Conservation (phyloP, 352 stramenopile genomes). For the Pythium phragmitis region DNA sequence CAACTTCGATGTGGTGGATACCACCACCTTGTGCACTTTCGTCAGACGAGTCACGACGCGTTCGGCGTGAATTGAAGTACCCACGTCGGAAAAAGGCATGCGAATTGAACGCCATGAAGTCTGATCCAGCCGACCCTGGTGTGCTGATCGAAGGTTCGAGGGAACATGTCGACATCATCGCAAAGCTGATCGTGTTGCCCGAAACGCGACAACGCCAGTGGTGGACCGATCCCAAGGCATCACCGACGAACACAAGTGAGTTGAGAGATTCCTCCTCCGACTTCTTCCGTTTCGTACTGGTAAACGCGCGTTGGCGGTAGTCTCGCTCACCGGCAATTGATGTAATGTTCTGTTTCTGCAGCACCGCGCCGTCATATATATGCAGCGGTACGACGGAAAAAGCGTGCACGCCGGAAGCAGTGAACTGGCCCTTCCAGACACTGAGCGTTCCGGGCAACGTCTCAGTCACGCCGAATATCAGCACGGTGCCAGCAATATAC, state of each 20-base stretch:
- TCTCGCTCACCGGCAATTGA: conserved; percentile 76
- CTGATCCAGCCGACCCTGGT: background rate
- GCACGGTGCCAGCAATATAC: conserved; percentile 62
- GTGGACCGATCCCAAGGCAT: conserved; percentile 52
- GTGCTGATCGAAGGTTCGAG: conserved; percentile 27
- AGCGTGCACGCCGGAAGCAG: conserved; percentile 25
- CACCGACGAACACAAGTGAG: conserved; percentile 75
- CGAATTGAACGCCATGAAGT: conserved; percentile 17
- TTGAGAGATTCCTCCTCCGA: conserved; percentile 38
- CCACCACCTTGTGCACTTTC: conserved; percentile 16
- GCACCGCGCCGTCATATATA: conserved; percentile 46
- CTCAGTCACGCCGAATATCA: conserved; percentile 63
- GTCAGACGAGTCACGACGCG: conserved; percentile 1
- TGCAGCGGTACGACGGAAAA: conserved; percentile 54
- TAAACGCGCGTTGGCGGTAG: conserved; percentile 80
- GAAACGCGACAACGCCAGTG: conserved; percentile 76
- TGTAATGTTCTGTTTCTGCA: conserved; percentile 62
- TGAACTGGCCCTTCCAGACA: conserved; percentile 63
- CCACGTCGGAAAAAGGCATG: conserved; percentile 37
- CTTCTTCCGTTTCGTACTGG: conserved; percentile 34
- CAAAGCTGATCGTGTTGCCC: conserved; percentile 54
- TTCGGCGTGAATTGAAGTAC: conserved; percentile 22
- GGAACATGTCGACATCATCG: conserved; percentile 54
- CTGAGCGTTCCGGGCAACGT: conserved; percentile 45
- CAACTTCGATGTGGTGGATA: conserved; percentile 77